These are phyloP conservation scores for Panaeolus papilionaceus DNA, from an alignment of 768 basidiomycete species.

Conservation along the genomic window DNA sequence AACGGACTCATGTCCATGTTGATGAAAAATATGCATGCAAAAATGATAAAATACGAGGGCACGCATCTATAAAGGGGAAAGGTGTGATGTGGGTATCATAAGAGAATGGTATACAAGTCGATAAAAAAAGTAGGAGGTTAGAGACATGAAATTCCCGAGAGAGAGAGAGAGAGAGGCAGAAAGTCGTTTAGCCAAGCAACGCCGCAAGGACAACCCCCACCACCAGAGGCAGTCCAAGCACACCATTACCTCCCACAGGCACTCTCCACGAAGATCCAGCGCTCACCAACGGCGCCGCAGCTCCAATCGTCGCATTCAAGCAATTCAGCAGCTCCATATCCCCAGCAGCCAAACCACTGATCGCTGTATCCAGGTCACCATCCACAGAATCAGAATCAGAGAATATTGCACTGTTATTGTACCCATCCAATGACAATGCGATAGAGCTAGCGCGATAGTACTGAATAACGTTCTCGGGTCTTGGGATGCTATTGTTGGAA, in stretches of 20 bases:
- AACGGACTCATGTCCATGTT: too few species aligned
- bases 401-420: constrained; percentile 66
- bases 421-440: constrained; percentile 65
- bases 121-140: too few species aligned
- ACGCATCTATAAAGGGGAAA: too few species aligned
- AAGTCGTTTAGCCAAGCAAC: background rate
- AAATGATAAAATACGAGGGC: too few species aligned
- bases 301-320: constrained; percentile 67
- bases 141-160: too few species aligned
- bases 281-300: constrained; percentile 60
- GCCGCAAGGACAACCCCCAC: background rate
- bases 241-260: background rate
- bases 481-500: constrained; percentile 43
- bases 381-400: constrained; percentile 34
- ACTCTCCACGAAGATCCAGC: constrained; percentile 12
- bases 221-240: background rate
- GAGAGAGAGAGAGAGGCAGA: too few species aligned
- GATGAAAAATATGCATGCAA: too few species aligned
- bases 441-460: constrained; percentile 75
- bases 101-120: too few species aligned
- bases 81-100: too few species aligned
- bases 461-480: constrained; percentile 58
- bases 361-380: constrained; percentile 42
- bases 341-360: constrained; percentile 58
- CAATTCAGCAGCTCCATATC: constrained; percentile 50